Evolutionary conservation across 257 asterid species (phyloP).

Genomic region (Ehretia macrophylla): DNA sequence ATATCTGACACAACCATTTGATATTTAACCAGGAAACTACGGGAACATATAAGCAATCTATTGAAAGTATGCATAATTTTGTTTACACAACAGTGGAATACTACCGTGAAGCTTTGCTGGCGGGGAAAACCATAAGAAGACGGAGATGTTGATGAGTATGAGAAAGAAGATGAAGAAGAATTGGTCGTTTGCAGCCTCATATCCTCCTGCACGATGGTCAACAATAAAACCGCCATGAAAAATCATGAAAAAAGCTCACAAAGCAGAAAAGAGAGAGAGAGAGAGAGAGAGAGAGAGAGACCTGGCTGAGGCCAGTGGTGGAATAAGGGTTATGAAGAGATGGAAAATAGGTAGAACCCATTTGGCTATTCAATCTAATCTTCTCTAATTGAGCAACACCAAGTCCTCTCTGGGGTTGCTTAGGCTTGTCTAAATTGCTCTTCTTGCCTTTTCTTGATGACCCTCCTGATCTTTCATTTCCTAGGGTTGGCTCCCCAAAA

Average conservation of each 20-base stretch:
- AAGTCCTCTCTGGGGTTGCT: conserved; percentile 89
- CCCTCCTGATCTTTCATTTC: conserved; percentile 37
- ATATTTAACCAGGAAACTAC: no score
- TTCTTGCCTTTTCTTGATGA: conserved; percentile 67
- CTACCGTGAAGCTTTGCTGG: conserved; percentile 54
- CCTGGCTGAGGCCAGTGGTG: conserved; percentile 41
- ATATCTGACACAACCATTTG: no score
- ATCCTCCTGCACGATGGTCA: conserved; percentile 56
- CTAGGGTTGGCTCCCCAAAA: conserved; percentile 47
- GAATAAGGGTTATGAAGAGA: conserved; percentile 47
- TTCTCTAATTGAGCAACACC: conserved; percentile 95
- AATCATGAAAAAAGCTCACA: neutral
- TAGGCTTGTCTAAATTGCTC: conserved; percentile 61
- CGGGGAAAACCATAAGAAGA: conserved; percentile 46
- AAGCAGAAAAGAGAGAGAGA: neutral
- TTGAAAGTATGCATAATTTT: neutral
- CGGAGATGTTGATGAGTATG: conserved; percentile 41
- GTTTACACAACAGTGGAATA: no score
- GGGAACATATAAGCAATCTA: neutral
- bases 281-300: neutral
- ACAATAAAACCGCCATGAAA: neutral
- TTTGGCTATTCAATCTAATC: conserved; percentile 77
- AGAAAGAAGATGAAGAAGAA: conserved; percentile 44
- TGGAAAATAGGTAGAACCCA: conserved; percentile 45
- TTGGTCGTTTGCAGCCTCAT: conserved; percentile 50